These are phyloP conservation scores for Chrysanthemum makinoi DNA, from an alignment of 129 eudicot species.

Conservation along the genomic window DNA sequence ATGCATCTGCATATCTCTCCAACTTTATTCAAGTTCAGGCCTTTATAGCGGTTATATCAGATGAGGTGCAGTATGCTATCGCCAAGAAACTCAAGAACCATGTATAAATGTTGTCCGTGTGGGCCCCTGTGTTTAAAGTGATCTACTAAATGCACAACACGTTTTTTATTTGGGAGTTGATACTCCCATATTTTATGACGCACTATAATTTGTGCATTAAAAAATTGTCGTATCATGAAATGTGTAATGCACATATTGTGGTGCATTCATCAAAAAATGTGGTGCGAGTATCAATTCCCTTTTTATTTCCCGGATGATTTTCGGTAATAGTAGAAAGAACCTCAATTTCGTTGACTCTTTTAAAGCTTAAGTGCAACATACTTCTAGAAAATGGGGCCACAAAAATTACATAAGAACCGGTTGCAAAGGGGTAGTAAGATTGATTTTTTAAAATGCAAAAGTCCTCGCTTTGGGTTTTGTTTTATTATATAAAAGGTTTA, in stretches of 20 bases:
- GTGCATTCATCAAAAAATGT: too few relatives aligned
- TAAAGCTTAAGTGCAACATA: constrained; percentile 93
- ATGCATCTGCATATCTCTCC: constrained; percentile 87
- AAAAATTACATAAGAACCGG: not conserved
- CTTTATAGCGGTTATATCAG: constrained; percentile 80
- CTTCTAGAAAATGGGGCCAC: constrained; percentile 36
- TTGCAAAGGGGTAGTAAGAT: too few relatives aligned
- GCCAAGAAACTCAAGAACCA: constrained; percentile 97
- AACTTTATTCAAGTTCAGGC: constrained; percentile 70
- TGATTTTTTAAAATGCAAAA: too few relatives aligned
- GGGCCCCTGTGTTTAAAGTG: constrained; percentile 96
- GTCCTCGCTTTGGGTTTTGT: too few relatives aligned
- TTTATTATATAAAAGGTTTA: too few relatives aligned
- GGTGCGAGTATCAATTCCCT: too few relatives aligned
- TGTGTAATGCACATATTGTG: too few relatives aligned
- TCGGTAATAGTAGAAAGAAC: constrained; percentile 67
- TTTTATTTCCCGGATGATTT: constrained; percentile 64
- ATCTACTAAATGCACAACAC: constrained; percentile 72
- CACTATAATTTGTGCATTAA: too few relatives aligned
- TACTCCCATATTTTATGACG: too few relatives aligned
- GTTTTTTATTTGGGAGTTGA: constrained; percentile 50
- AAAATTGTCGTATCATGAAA: too few relatives aligned
- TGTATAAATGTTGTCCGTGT: constrained; percentile 91
- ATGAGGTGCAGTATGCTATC: constrained; percentile 81
- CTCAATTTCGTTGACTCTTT: constrained; percentile 95